Evolutionary conservation across 2,329 filamentous ascomycete species (phyloP).

Genomic region (Graphiopsis chlorocephala): DNA sequence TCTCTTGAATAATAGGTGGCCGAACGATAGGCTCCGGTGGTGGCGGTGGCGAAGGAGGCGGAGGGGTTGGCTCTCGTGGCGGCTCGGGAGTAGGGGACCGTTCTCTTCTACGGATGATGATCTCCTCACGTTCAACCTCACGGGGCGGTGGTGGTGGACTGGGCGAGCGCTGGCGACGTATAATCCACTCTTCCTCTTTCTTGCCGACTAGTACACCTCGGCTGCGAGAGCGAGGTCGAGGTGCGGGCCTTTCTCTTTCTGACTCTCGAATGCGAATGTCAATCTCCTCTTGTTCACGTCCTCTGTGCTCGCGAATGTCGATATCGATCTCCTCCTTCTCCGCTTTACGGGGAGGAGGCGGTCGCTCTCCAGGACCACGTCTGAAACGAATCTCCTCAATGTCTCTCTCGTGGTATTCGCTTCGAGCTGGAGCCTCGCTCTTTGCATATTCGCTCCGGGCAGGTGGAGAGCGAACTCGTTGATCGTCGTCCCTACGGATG

Average conservation of each 20-base stretch:
- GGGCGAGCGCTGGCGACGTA: constrained; percentile 36
- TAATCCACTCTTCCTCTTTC: constrained; percentile 37
- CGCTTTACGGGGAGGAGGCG: constrained; percentile 27
- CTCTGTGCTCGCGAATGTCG: constrained; percentile 26
- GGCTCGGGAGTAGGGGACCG: constrained; percentile 33
- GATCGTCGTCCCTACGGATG: constrained; percentile 9
- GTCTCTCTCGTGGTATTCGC: constrained; percentile 28
- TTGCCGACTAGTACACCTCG: constrained; percentile 36
- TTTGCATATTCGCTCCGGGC: constrained; percentile 26
- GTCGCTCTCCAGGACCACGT: constrained; percentile 34
- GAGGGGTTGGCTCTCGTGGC: constrained; percentile 29
- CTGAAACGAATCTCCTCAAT: constrained; percentile 51
- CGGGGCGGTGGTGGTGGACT: constrained; percentile 36
- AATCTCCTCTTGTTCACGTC: constrained; percentile 63
- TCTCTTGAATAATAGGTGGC: constrained; percentile 80
- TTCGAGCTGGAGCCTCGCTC: constrained; percentile 38
- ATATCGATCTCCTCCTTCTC: constrained; percentile 34
- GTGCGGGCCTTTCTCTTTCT: constrained; percentile 23
- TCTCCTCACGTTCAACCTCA: constrained; percentile 38
- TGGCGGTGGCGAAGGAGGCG: constrained; percentile 44
- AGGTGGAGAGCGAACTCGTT: constrained; percentile 32
- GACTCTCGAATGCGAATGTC: constrained; percentile 66
- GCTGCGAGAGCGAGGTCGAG: constrained; percentile 30
- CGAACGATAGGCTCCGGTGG: constrained; percentile 66
- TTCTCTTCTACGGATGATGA: constrained; percentile 49